Percentiles rank a stretch among this genome's conserved stretches.
These are phyloP conservation scores for Acer saccharum DNA, from an alignment of 345 rosid genomes.

Conservation along the genomic window DNA sequence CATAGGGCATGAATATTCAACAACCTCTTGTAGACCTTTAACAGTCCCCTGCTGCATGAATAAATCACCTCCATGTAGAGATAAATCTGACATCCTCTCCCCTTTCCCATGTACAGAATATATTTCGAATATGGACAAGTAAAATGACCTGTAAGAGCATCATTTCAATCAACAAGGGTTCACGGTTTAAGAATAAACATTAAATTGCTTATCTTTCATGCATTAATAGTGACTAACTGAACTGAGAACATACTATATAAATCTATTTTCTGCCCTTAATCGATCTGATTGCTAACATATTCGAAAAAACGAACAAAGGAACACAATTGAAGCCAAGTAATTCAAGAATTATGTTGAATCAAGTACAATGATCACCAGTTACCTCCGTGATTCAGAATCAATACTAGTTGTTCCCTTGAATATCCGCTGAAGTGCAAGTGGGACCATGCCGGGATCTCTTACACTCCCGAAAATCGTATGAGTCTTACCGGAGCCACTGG, in stretches of 20 bases:
- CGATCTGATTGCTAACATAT: neutral
- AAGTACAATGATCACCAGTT: neutral
- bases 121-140: slow-evolving; percentile 80
- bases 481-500: slow-evolving; percentile 95
- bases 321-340: neutral
- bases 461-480: slow-evolving; percentile 78
- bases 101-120: slow-evolving; percentile 72
- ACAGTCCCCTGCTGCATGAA: slow-evolving; percentile 64
- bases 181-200: neutral
- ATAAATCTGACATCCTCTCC: slow-evolving; percentile 70
- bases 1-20: neutral
- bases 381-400: slow-evolving; percentile 50
- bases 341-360: neutral
- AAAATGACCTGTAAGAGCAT: slow-evolving; percentile 49
- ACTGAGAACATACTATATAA: neutral
- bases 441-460: slow-evolving; percentile 84
- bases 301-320: neutral
- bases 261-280: neutral
- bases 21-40: slow-evolving; percentile 79
- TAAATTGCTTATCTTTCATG: neutral
- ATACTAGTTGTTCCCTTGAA: slow-evolving; percentile 34
- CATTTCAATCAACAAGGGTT: neutral
- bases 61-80: slow-evolving; percentile 58
- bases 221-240: neutral
- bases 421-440: slow-evolving; percentile 59